Evolutionary conservation across 495 filamentous ascomycete species (phyloP).

Genomic region (Podospora fimiseda): DNA sequence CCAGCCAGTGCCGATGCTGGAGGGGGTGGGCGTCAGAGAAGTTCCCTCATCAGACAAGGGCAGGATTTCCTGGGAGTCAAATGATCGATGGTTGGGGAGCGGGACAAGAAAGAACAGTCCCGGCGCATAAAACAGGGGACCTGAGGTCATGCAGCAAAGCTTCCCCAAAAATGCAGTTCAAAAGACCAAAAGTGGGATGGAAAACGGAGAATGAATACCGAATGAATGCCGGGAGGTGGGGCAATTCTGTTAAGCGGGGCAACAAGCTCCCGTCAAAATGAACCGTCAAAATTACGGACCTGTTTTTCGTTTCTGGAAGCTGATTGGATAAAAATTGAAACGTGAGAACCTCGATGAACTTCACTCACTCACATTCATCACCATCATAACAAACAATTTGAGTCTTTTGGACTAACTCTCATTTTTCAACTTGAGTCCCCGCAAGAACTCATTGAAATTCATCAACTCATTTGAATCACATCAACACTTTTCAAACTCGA

Average conservation of each 20-base stretch:
- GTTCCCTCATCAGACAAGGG: slow-evolving; percentile 19
- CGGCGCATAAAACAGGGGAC: neutral
- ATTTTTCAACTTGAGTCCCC: too few species aligned
- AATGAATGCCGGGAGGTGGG: neutral
- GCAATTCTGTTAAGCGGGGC: neutral
- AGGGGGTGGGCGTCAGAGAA: slow-evolving; percentile 11
- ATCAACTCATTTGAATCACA: too few species aligned
- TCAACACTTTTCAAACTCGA: neutral
- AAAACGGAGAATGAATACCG: slow-evolving; percentile 1
- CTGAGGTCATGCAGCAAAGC: neutral
- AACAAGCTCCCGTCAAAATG: neutral
- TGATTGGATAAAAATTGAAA: neutral
- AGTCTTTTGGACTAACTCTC: neutral
- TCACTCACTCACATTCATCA: neutral
- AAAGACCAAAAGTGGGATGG: neutral
- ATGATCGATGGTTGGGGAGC: too few species aligned
- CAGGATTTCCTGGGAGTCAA: too few species aligned
- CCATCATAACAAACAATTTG: too few species aligned
- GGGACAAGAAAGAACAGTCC: neutral
- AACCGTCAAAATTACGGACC: neutral
- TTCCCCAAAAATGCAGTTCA: neutral
- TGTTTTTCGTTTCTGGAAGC: too few species aligned
- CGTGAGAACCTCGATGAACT: neutral
- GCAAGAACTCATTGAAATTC: too few species aligned
- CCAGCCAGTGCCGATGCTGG: slow-evolving; percentile 26